Conservation (phyloP, 2,329 filamentous ascomycete species). For the Trichoderma afroharzianum region DNA sequence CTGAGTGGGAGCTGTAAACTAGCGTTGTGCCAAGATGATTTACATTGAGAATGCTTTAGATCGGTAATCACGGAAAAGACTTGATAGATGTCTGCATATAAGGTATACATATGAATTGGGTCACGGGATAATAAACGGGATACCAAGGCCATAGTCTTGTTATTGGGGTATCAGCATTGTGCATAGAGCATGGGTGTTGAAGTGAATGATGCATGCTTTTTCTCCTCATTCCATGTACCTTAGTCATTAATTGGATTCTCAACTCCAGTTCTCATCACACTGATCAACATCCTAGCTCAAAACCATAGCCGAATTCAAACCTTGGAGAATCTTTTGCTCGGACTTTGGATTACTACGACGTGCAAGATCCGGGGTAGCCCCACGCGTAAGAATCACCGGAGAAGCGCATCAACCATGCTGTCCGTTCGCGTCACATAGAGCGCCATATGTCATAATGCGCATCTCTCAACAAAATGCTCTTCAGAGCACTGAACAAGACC, state of each 20-base stretch:
- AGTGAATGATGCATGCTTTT: neutral
- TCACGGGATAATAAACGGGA: neutral
- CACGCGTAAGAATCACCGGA: neutral
- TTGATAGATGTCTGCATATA: neutral
- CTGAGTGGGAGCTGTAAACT: slow-evolving; percentile 38
- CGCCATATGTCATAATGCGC: neutral
- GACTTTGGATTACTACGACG: neutral
- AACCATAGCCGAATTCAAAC: neutral
- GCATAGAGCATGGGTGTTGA: neutral
- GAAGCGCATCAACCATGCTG: neutral
- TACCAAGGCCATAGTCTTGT: neutral
- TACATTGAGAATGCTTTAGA: neutral
- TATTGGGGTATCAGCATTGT: neutral
- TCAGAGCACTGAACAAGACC: neutral
- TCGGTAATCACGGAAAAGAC: neutral
- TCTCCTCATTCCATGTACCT: neutral
- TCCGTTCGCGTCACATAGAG: neutral
- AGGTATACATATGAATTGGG: neutral
- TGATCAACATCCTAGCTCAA: neutral
- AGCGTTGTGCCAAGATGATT: neutral
- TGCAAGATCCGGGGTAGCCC: slow-evolving; percentile 6
- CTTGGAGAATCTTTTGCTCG: neutral
- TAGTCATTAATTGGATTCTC: neutral
- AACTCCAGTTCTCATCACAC: neutral
- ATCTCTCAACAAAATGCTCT: neutral